Evolutionary conservation across 805 yeast genomes (phyloP), one percentile per base, ranked within the genome.

Genomic region (Suhomyces xylopsoci): DNA sequence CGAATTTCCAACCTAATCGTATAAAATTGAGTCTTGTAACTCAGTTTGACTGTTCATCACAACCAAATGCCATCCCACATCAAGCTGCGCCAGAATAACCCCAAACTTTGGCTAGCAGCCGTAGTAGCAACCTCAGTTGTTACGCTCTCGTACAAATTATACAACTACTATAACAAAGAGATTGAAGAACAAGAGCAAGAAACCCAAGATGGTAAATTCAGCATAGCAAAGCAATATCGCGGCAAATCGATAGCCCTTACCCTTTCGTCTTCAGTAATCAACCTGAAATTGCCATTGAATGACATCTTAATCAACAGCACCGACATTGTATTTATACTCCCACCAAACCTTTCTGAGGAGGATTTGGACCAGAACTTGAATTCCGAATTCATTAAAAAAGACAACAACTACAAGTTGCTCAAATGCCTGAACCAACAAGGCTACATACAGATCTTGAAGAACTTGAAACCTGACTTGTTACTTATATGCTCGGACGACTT

Each of bases 271-370:
- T 68, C 76, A 26, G 70, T 75, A n/a, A 60, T 75, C 53, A 67
- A 63, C 50, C 64, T 70, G 46, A 59, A 65, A 47, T 59, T 74
- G 25, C 79, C 78, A 2, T 63, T 75, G 49, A 61, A 69, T 51
- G 77, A 74, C 19, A 73, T 74, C 15, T 61, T 75, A 45, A 52
- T 66, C 50, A 69, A 67, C 28, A 60, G 70, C 2, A 74, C 70
- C 28, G 75, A 75, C 56, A 73, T 75, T 38, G 71, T 76, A 7
- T 75, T 75, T 56, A 75, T 75, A 47, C 66, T 75, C 26, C 79
- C 80, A 5, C 80, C 80, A 3, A 68, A 74, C 50, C 63, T 75
- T 25, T 67, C 71, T 10, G 60, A 70, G 26, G 78, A 73, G 30
- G 79, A 75, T 54, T 65, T 74, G 47, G 51, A 42, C 49, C 45